These are phyloP conservation scores for Aegilops speltoides DNA, from an alignment of 176 grass and related monocot species.

Conservation along the genomic window DNA sequence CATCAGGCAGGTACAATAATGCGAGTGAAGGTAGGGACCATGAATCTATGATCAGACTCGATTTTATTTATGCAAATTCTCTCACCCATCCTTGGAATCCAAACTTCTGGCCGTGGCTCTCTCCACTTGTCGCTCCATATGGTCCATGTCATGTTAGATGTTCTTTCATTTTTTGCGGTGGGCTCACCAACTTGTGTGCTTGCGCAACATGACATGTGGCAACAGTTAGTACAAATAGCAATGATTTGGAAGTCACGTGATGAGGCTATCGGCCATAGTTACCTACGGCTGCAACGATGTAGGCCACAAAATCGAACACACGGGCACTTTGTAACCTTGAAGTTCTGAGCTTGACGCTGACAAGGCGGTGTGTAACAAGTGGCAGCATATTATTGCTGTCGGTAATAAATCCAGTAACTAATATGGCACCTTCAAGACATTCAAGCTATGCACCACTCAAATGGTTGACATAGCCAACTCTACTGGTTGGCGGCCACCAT, in stretches of 20 bases:
- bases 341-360: neutral
- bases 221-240: neutral
- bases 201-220: neutral
- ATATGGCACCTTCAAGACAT: neutral
- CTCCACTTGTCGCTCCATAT: neutral
- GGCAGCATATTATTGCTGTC: neutral
- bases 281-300: neutral
- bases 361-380: neutral
- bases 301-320: neutral
- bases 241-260: too few relatives aligned
- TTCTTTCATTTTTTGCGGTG: neutral
- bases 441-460: neutral
- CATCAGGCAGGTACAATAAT: neutral
- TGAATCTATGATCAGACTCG: neutral
- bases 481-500: neutral
- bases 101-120: neutral
- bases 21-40: neutral
- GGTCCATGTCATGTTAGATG: neutral
- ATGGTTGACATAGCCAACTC: neutral
- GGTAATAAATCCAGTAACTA: neutral
- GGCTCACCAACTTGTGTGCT: neutral
- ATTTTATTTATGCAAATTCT: neutral
- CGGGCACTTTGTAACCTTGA: neutral
- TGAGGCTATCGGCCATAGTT: neutral
- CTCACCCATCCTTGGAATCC: neutral